These are phyloP conservation scores for Diplodia mutila DNA, from an alignment of 2,329 filamentous ascomycete genomes.

Conservation along the genomic window DNA sequence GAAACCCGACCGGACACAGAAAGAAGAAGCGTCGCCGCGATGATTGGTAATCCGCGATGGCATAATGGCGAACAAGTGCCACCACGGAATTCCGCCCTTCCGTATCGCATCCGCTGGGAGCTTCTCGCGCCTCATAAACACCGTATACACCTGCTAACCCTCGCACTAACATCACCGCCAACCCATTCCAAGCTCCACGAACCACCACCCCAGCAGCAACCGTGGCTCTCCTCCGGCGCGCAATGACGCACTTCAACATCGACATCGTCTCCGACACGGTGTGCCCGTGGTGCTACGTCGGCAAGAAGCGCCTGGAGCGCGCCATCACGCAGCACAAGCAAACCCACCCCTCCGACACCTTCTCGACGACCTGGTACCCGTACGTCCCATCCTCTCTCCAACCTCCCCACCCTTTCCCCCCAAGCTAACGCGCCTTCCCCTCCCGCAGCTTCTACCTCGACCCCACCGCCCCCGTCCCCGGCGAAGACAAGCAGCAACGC, in stretches of 20 bases:
- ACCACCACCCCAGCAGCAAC: background rate
- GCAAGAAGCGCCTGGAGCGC: slow-evolving; percentile 72
- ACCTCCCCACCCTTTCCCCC: background rate
- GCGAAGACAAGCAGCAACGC: slow-evolving; percentile 58
- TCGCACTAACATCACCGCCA: background rate
- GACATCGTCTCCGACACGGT: slow-evolving; percentile 80
- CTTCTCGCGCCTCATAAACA: background rate
- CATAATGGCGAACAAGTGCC: background rate
- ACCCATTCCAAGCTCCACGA: background rate
- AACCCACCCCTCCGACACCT: slow-evolving; percentile 69
- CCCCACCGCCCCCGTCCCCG: slow-evolving; percentile 60
- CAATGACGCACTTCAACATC: slow-evolving; percentile 67
- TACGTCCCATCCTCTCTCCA: background rate
- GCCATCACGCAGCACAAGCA: slow-evolving; percentile 71
- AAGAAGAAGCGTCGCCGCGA: background rate
- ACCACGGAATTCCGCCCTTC: background rate
- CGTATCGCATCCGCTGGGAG: background rate
- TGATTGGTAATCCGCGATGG: slow-evolving; percentile 23
- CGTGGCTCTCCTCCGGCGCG: slow-evolving; percentile 29
- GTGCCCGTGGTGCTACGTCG: slow-evolving; percentile 77
- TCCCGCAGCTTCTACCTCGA: slow-evolving; percentile 71
- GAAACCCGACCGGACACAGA: background rate
- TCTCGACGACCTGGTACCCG: slow-evolving; percentile 74
- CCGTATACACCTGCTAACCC: background rate
- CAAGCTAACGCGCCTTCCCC: background rate